Base-by-base conservation (phyloP, 192 early-diverging fungal genomes). In the Rhizoclosmatium sp. region DNA sequence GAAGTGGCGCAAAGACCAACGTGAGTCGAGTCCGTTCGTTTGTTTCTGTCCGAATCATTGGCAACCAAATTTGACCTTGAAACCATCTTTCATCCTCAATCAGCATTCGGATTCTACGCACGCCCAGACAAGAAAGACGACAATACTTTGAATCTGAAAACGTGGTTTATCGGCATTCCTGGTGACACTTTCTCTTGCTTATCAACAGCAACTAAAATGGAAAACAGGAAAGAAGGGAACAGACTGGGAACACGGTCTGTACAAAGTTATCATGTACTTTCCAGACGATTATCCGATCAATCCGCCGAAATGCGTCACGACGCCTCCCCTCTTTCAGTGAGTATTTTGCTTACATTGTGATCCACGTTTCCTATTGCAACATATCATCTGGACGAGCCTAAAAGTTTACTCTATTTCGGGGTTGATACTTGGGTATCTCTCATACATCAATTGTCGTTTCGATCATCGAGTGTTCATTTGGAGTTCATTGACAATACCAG, bases 1-100 rank as follows among this genome's bases (percentile, higher is more conserved):
- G 82, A 95, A 96, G 83, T 99, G 97, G 97, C 84, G 96, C 78
- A 97, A 96, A 85, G 97, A 97, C 82, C 94, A 96, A 79, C 96
- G 87, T 86, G 82, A 68, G 84, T 79, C 16, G 3, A 19, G n/a
- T 41, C 19, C 49, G 19, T 39, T 39, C 61, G 31, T 21, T n/a
- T 58, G 0, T 16, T 4, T 59, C 14, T 75, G 72, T 67, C 82
- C 4, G 88, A 92, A 85, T 96, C 96, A 0, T 99, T 99, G 80
- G 97, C 90, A 74, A 95, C 96, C 14, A 88, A 92, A 44, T 96
- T 96, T 3, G 90, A 86, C 48, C 97, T 96, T 86, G 92, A 90
- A 48, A 81, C 82, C 0, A 92, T 95, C 80, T 90, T 87, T 40
- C 91, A 90, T 1, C 76, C 51, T 16, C 42, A 3, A 46, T n/a